Conservation (phyloP, 371 early-diverging fungal species). For the Mortierella sp. region DNA sequence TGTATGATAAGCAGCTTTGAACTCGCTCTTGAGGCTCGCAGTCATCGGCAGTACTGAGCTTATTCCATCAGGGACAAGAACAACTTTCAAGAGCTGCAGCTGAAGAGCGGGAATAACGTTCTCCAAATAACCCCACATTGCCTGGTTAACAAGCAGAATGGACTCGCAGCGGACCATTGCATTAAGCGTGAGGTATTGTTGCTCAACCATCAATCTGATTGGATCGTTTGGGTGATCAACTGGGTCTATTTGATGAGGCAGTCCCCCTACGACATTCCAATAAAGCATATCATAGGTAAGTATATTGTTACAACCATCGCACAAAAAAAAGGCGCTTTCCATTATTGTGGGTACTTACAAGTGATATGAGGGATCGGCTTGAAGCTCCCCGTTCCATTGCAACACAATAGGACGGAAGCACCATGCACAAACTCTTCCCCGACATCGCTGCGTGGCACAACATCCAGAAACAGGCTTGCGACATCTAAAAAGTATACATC, state of each 20-base stretch:
- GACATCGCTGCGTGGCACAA: background rate
- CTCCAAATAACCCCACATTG: background rate
- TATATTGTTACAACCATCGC: too few species aligned
- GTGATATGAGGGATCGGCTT: background rate
- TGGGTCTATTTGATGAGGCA: background rate
- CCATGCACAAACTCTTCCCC: background rate
- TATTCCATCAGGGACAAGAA: background rate
- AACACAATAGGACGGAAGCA: background rate
- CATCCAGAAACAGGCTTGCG: background rate
- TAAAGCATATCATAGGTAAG: background rate
- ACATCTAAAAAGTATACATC: background rate
- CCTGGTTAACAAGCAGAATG: background rate
- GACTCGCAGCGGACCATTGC: background rate
- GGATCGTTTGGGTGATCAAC: background rate
- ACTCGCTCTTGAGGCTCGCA: background rate
- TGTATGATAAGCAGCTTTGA: background rate
- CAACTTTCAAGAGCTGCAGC: background rate
- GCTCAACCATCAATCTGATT: background rate
- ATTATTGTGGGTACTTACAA: background rate
- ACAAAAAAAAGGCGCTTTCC: too few species aligned
- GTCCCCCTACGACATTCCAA: background rate
- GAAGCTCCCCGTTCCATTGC: background rate
- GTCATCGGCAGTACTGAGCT: background rate
- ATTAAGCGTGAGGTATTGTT: background rate
- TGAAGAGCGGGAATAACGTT: background rate